Percentiles rank a stretch among this genome's conserved stretches.
Evolutionary conservation across 2,329 filamentous ascomycete species (phyloP).

Genomic region (Calonectria leucothoes): DNA sequence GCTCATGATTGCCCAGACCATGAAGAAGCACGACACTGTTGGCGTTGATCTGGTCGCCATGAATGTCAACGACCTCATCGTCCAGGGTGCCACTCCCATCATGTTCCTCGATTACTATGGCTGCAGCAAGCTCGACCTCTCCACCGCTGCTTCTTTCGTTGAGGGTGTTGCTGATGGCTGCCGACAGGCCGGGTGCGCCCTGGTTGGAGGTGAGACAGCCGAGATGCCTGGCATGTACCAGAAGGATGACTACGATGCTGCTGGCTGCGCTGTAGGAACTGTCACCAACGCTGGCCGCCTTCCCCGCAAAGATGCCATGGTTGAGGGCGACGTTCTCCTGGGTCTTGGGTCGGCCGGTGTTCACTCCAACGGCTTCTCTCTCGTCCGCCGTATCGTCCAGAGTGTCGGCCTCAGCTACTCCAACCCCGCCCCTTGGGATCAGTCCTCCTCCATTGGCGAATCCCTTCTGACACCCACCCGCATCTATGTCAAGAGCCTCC

Average conservation of each 20-base stretch:
- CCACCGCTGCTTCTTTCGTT: conserved; percentile 85
- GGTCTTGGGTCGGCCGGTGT: conserved; percentile 87
- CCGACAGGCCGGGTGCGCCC: conserved; percentile 83
- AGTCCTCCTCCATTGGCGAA: conserved; percentile 72
- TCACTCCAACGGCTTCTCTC: conserved; percentile 97
- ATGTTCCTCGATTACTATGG: conserved; percentile 99
- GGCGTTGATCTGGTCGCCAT: conserved; percentile 98
- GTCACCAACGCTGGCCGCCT: conserved; percentile 78
- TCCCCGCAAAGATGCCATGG: conserved; percentile 82
- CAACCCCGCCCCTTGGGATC: conserved; percentile 81
- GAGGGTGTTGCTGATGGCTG: conserved; percentile 91
- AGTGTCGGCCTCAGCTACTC: conserved; percentile 77
- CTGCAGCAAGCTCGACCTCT: conserved; percentile 86
- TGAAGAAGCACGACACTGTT: conserved; percentile 92
- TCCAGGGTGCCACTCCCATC: conserved; percentile 93
- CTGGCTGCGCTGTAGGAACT: conserved; percentile 89
- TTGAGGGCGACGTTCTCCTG: conserved; percentile 83
- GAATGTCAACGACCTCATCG: conserved; percentile 98
- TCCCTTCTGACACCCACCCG: conserved; percentile 88
- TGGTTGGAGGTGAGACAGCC: conserved; percentile 97
- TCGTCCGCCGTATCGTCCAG: conserved; percentile 91
- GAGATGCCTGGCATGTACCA: conserved; percentile 98
- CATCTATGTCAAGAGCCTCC: conserved; percentile 89
- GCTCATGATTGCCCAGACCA: conserved; percentile 72
- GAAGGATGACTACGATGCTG: conserved; percentile 90